phyloP scores from a whole-genome alignment of 140 eudicot species.

The Cichorium intybus region DNA sequence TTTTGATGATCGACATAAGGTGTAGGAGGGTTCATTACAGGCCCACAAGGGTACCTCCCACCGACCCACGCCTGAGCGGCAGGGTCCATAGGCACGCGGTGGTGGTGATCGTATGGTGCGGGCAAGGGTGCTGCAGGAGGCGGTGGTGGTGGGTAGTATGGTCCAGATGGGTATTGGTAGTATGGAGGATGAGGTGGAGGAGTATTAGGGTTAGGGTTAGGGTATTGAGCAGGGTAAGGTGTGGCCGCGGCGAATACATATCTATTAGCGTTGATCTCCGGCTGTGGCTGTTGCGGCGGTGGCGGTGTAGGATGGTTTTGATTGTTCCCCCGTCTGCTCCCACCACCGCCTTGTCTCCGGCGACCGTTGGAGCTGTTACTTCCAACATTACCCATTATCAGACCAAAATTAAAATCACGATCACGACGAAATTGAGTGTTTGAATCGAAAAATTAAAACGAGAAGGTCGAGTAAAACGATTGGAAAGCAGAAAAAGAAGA shows the following conservation, averaged over 20 bases:
- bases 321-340: constrained; percentile 51
- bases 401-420: background rate
- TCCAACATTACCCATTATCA: constrained; percentile 71
- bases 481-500: background rate
- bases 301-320: constrained; percentile 55
- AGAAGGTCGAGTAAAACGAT: background rate
- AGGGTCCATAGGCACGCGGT: constrained; percentile 49
- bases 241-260: constrained; percentile 91
- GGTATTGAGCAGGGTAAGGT: constrained; percentile 69
- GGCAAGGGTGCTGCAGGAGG: constrained; percentile 49
- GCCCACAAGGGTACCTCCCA: constrained; percentile 76
- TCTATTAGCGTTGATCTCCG: constrained; percentile 57
- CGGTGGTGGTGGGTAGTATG: constrained; percentile 58
- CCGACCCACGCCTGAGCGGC: constrained; percentile 58
- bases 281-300: constrained; percentile 58
- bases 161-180: constrained; percentile 55
- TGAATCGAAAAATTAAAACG: background rate
- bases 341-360: constrained; percentile 46
- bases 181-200: constrained; percentile 37
- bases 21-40: constrained; percentile 51
- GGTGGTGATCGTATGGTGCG: constrained; percentile 72
- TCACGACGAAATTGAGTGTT: background rate
- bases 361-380: constrained; percentile 62
- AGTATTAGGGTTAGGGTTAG: constrained; percentile 45
- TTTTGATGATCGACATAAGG: constrained; percentile 94